These are phyloP conservation scores for Penicillium sp. DNA, from an alignment of 2,329 filamentous ascomycete species.

Conservation along the genomic window DNA sequence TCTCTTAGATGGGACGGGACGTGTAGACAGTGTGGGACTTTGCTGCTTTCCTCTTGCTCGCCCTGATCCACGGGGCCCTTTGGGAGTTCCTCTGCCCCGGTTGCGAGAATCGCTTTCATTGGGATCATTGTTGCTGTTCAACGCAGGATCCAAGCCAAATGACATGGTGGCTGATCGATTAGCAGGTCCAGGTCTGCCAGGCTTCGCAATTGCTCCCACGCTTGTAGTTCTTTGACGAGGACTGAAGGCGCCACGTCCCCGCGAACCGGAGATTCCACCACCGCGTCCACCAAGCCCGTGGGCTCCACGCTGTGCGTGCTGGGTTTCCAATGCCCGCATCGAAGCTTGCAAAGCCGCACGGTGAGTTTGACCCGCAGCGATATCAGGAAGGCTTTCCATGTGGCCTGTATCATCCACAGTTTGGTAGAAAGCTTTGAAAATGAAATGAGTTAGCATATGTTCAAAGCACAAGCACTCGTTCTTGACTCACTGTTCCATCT, in stretches of 20 bases:
- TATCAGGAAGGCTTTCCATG: constrained; percentile 31
- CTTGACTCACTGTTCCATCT: background rate
- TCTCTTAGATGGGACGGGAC: background rate
- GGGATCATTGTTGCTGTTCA: constrained; percentile 16
- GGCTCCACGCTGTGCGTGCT: background rate
- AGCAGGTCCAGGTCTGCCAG: background rate
- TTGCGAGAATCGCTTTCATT: background rate
- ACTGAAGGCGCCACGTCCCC: background rate
- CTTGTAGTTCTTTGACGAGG: background rate
- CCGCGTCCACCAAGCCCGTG: background rate
- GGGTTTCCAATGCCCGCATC: constrained; percentile 17
- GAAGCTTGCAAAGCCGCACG: constrained; percentile 29
- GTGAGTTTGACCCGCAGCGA: constrained; percentile 43
- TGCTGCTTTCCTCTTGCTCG: background rate
- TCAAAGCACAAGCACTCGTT: background rate
- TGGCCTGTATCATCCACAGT: constrained; percentile 31
- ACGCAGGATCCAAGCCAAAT: constrained; percentile 20
- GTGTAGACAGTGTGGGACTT: background rate
- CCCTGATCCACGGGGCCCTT: background rate
- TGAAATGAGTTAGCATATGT: constrained; percentile 8
- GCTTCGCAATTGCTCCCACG: constrained; percentile 6
- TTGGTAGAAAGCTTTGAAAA: constrained; percentile 32
- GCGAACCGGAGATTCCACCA: background rate
- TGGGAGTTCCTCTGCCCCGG: background rate
- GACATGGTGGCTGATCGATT: background rate